Evolutionary conservation across 306 rosid species (phyloP).

Genomic region (Potentilla sterilis): DNA sequence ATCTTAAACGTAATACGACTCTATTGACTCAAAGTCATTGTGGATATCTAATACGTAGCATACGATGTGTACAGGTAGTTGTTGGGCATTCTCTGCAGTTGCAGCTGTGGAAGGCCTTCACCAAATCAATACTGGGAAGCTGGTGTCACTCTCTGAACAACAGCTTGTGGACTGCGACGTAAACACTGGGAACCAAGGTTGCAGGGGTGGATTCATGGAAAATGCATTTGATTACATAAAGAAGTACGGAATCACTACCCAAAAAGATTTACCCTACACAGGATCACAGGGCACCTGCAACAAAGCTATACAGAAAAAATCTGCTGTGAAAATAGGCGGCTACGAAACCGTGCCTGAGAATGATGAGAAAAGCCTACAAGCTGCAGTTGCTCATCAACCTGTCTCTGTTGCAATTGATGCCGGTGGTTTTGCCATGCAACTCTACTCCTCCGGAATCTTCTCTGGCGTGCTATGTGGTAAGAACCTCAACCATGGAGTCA

Average conservation of each 20-base stretch:
- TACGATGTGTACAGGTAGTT: slow-evolving; percentile 51
- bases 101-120: slow-evolving; percentile 80
- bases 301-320: slow-evolving; percentile 19
- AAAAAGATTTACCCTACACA: slow-evolving; percentile 49
- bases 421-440: slow-evolving; percentile 43
- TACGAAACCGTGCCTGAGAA: slow-evolving; percentile 49
- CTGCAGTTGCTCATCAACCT: slow-evolving; percentile 71
- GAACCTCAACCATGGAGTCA: slow-evolving; percentile 63
- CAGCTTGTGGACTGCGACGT: slow-evolving; percentile 69
- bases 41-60: slow-evolving; percentile 7
- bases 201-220: slow-evolving; percentile 66
- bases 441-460: slow-evolving; percentile 59
- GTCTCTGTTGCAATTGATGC: slow-evolving; percentile 67
- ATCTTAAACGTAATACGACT: not conserved
- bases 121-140: slow-evolving; percentile 55
- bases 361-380: slow-evolving; percentile 46
- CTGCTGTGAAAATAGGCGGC: slow-evolving; percentile 41
- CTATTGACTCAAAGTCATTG: not conserved
- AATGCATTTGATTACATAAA: slow-evolving; percentile 52
- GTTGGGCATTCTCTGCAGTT: slow-evolving; percentile 87
- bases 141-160: slow-evolving; percentile 65
- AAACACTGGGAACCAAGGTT: slow-evolving; percentile 47
- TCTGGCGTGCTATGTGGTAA: slow-evolving; percentile 45
- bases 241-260: slow-evolving; percentile 41
- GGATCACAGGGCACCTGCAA: slow-evolving; percentile 43